Base-by-base conservation (phyloP, 192 early-diverging fungal species). In the Lobosporangium transversale region DNA sequence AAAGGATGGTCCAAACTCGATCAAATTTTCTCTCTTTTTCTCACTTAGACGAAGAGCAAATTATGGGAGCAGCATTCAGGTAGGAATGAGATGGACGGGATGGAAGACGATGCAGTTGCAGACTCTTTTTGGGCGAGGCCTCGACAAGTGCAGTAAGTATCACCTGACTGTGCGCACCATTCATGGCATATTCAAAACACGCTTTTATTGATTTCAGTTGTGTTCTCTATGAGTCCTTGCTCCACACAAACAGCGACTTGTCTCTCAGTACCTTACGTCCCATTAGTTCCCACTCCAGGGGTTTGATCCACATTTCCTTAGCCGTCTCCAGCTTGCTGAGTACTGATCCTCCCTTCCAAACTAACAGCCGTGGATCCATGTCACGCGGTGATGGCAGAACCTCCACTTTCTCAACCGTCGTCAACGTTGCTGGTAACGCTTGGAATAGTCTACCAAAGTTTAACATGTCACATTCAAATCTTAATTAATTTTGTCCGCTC, bases 331-430 rank as follows among this genome's bases (percentile, higher is more conserved):
- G 80, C 48, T 92, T 86, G 49, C 87, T 83, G 60, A 94, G 76
- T 14, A 96, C 93, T 3, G 90, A 87, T 1, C 84, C 94, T 18
- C 95, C 95, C 68, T 95, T 97, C 95, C 95, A 97, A 2, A 87
- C 91, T 53, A 97, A 66, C 51, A 95, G 79, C 8, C 91, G 79
- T 2, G 93, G 90, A 52, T 97, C 94, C 29, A 97, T 81, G 48
- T 97, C 94, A 12, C 93, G 79, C 2, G 95, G 94, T 11, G 91
- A 87, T 11, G 91, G 88, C 36, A 95, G 67, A 0, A 95, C 85
- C 29, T 92, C 89, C 0, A 86, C 84, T 15, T 86, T 83, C 57
- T 90, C 89, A 44, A 79, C 78, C 15, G 57, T 78, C 5, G 58
- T 65, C 40, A 70, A 20, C 7, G 61, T 70, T 15, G 67, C 51